Conservation (phyloP, 768 basidiomycete genomes). For the Xerocomus potaroensis region DNA sequence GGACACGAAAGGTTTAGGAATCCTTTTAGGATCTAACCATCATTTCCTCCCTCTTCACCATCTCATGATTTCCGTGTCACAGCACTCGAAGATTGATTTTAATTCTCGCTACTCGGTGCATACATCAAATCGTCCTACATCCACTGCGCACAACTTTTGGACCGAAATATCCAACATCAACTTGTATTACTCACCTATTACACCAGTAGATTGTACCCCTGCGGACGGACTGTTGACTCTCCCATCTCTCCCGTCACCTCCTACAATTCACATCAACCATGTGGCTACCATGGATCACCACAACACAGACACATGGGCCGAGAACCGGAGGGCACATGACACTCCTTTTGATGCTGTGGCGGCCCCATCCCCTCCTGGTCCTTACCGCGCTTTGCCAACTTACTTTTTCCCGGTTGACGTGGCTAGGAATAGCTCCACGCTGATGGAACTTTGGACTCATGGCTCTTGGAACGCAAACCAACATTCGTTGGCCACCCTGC, state of each 20-base stretch:
- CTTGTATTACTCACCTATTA: background rate
- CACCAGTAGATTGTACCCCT: background rate
- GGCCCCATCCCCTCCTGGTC: constrained; percentile 9
- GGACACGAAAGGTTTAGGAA: constrained; percentile 17
- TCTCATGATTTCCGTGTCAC: constrained; percentile 6
- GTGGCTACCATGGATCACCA: constrained; percentile 21
- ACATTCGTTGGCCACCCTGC: background rate
- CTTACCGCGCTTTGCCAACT: constrained; percentile 1
- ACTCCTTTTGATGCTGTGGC: constrained; percentile 6
- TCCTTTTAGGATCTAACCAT: background rate
- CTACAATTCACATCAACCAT: constrained; percentile 12
- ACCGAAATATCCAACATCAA: constrained; percentile 1
- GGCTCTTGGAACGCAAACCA: background rate
- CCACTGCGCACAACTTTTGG: constrained; percentile 5
- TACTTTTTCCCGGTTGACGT: background rate
- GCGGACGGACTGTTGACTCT: constrained; percentile 2
- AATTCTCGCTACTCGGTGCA: constrained; percentile 6
- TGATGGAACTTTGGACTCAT: constrained; percentile 6
- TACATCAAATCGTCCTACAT: constrained; percentile 7
- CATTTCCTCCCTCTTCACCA: background rate
- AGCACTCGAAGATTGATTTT: constrained; percentile 3
- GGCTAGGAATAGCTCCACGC: background rate
- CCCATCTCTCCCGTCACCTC: constrained; percentile 7
- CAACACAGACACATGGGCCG: constrained; percentile 25
- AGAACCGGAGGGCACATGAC: constrained; percentile 8